Percentiles rank a stretch among this genome's conserved stretches.
Conservation (phyloP, 345 rosid genomes). For the Anacardium occidentale region DNA sequence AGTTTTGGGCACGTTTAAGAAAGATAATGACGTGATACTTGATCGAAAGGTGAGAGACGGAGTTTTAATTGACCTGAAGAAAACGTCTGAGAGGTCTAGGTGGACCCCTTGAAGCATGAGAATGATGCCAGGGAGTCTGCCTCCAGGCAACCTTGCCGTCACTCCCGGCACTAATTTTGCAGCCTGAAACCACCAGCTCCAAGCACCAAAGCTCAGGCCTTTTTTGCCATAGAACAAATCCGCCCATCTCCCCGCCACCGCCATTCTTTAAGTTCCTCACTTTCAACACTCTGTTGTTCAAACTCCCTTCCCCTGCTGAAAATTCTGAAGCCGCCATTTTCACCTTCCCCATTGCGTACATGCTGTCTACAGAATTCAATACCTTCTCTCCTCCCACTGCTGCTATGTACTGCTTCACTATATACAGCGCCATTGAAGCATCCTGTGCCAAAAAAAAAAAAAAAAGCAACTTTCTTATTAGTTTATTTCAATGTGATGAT, state of each 20-base stretch:
- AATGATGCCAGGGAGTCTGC: slow-evolving; percentile 92
- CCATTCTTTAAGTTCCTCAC: slow-evolving; percentile 46
- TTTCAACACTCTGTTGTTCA: slow-evolving; percentile 43
- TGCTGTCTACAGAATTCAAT: slow-evolving; percentile 57
- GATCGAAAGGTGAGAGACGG: background rate
- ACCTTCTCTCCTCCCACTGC: slow-evolving; percentile 87
- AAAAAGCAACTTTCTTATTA: too few species aligned
- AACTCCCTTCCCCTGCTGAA: slow-evolving; percentile 59
- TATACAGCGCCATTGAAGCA: slow-evolving; percentile 85
- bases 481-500: too few species aligned
- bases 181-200: slow-evolving; percentile 84
- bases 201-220: slow-evolving; percentile 83
- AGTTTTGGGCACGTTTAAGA: too few species aligned
- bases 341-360: slow-evolving; percentile 96
- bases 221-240: slow-evolving; percentile 92
- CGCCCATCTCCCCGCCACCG: slow-evolving; percentile 70
- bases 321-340: slow-evolving; percentile 83
- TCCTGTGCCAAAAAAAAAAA: slow-evolving; percentile 37
- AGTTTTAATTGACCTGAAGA: slow-evolving; percentile 50
- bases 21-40: background rate
- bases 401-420: slow-evolving; percentile 85
- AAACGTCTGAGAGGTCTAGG: slow-evolving; percentile 83
- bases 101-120: slow-evolving; percentile 86
- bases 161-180: slow-evolving; percentile 91
- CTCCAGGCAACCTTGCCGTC: slow-evolving; percentile 91